Base-by-base conservation (phyloP, 2,329 filamentous ascomycete species). In the Beauveria sp. region DNA sequence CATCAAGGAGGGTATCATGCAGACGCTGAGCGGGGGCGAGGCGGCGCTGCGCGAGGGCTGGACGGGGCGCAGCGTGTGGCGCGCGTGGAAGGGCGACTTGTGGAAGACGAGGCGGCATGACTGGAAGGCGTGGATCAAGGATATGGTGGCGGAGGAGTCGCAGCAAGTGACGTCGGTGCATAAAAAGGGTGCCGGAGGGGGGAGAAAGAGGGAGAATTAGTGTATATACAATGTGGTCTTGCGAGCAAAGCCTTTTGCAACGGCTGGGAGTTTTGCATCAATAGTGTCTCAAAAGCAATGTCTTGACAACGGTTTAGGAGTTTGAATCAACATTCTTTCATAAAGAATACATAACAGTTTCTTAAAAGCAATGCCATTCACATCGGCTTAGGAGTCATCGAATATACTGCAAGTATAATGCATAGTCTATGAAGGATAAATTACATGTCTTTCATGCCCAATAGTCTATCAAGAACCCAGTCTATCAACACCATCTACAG, bases 61-160 rank as follows among this genome's bases (percentile, higher is more conserved):
- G 76, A 76, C 79, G 65, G 83, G 83, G 0, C 74, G 83, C 9
- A 81, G 78, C 60, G 80, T 83, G 9, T 86, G 83, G 83, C 75
- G 81, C 28, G 75, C 74, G 43, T 86, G 83, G 82, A 80, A 79
- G 70, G 82, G 82, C 14, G 83, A 86, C 63, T 69, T 80, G 70
- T 86, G 82, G 81, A 80, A 78, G 67, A 79, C 78, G 53, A 73
- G 79, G 47, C 71, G 78, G 54, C 70, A 74, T 18, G 82, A 85
- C 54, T 86, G 83, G 83, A 80, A 83, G 64, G 68, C 73, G 3
- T 85, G 82, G 80, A 79, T 79, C 63, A 84, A 81, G 71, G 81
- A 83, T 65, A 74, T 78, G 55, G 71, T 69, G n/a, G 43, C 58
- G 38, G 62, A 64, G 7, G 61, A 63, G 46, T 42, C 43, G 34